Conservation (phyloP, 2,329 filamentous ascomycete species). For the Pseudopyricularia javanii region DNA sequence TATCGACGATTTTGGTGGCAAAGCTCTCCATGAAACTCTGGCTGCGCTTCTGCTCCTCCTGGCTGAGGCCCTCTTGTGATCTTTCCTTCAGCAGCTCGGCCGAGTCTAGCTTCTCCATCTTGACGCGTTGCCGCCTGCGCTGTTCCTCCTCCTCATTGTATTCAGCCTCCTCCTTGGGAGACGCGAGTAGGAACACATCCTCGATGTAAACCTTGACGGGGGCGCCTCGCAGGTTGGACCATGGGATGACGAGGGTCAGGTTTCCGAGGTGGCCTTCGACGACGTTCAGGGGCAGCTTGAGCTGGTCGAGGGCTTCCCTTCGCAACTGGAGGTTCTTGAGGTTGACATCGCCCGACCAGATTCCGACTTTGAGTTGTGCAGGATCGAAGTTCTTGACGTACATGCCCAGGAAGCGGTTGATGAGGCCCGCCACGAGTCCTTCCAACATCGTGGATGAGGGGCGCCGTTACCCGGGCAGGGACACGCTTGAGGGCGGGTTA, state of each 20-base stretch:
- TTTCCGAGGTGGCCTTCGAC: slow-evolving; percentile 88
- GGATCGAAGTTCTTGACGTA: slow-evolving; percentile 99
- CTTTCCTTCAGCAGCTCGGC: slow-evolving; percentile 89
- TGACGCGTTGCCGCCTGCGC: slow-evolving; percentile 72
- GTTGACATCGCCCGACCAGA: slow-evolving; percentile 98
- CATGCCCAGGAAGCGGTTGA: slow-evolving; percentile 99
- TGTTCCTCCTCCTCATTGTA: slow-evolving; percentile 92
- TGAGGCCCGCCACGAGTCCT: slow-evolving; percentile 87
- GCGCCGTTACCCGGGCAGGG: slow-evolving; percentile 66
- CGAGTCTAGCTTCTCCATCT: slow-evolving; percentile 97
- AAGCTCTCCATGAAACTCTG: slow-evolving; percentile 96
- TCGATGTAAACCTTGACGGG: slow-evolving; percentile 93
- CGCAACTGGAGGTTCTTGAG: slow-evolving; percentile 85
- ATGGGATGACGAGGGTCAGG: slow-evolving; percentile 86
- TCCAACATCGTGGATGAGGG: slow-evolving; percentile 70
- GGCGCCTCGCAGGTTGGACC: slow-evolving; percentile 91
- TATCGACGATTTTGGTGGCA: slow-evolving; percentile 94
- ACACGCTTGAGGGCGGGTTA: slow-evolving; percentile 7
- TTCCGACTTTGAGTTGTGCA: slow-evolving; percentile 93
- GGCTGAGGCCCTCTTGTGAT: slow-evolving; percentile 83
- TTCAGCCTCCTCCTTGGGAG: slow-evolving; percentile 87
- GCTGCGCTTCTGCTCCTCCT: slow-evolving; percentile 92
- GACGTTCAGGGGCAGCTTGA: slow-evolving; percentile 93
- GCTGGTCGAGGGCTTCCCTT: slow-evolving; percentile 89
- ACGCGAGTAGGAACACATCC: slow-evolving; percentile 90